A percentile compares a stretch with the other conserved stretches of the same genome.
These are phyloP conservation scores for Trichoderma koningiopsis DNA, from an alignment of 2,329 filamentous ascomycete genomes.

Conservation along the genomic window DNA sequence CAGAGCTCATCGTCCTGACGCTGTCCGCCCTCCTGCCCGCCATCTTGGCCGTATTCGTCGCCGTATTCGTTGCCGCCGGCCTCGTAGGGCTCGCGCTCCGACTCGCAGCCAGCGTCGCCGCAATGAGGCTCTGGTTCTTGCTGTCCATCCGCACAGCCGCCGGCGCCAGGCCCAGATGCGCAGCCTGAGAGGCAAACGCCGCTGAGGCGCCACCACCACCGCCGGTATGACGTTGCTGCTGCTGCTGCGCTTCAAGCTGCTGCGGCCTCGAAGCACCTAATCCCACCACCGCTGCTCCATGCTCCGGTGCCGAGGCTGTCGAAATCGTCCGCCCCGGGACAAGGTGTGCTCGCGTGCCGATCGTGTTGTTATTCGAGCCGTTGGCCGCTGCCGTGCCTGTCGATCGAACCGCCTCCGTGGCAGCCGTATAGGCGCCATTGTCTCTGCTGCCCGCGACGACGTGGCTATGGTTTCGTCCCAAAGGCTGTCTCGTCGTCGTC, in stretches of 20 bases:
- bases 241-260: slow-evolving; percentile 28
- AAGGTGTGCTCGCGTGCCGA: not conserved
- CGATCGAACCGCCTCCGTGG: slow-evolving; percentile 42
- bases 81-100: slow-evolving; percentile 45
- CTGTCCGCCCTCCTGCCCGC: slow-evolving; percentile 38
- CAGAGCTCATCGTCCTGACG: slow-evolving; percentile 35
- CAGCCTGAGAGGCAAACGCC: slow-evolving; percentile 13
- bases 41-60: not conserved
- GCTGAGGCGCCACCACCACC: slow-evolving; percentile 33
- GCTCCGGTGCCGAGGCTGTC: slow-evolving; percentile 12
- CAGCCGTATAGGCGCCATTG: slow-evolving; percentile 50
- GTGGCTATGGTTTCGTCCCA: not conserved
- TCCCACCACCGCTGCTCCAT: not conserved
- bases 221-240: slow-evolving; percentile 28
- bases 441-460: slow-evolving; percentile 24
- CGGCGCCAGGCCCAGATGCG: slow-evolving; percentile 26
- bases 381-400: not conserved
- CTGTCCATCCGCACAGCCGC: slow-evolving; percentile 37
- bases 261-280: not conserved
- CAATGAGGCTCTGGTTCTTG: slow-evolving; percentile 58
- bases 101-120: slow-evolving; percentile 61
- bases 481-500: not conserved
- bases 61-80: slow-evolving; percentile 54
- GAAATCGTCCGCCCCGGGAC: not conserved
- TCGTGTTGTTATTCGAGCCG: not conserved